phyloP scores from a whole-genome alignment of 192 early-diverging fungal species.

The Backusella parvicylindrica region DNA sequence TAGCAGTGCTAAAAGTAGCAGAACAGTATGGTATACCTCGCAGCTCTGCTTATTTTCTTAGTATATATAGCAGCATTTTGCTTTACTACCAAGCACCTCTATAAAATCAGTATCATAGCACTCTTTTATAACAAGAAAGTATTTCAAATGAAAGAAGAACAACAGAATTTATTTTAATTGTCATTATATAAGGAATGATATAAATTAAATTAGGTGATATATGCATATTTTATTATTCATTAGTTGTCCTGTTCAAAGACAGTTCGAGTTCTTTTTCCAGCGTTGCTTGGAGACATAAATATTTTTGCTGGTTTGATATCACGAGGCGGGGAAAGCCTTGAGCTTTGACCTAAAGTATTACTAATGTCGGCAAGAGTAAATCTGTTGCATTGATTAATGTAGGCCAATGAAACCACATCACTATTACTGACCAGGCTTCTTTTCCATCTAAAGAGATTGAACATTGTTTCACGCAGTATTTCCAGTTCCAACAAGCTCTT shows the following conservation, averaged over 20 bases:
- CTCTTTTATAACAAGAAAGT: background rate
- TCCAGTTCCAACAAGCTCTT: slow-evolving; percentile 1
- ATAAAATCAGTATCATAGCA: background rate
- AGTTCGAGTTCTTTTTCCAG: background rate
- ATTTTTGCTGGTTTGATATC: background rate
- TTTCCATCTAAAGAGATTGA: background rate
- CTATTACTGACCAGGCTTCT: background rate
- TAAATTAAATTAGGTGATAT: too few relatives aligned
- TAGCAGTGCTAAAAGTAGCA: background rate
- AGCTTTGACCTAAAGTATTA: background rate
- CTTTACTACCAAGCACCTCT: background rate
- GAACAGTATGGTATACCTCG: background rate
- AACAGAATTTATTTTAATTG: too few relatives aligned
- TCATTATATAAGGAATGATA: too few relatives aligned
- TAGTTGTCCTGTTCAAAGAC: too few relatives aligned
- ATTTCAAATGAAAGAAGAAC: background rate
- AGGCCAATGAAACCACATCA: background rate
- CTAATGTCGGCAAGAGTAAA: background rate
- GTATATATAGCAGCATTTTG: background rate
- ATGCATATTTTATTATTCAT: too few relatives aligned
- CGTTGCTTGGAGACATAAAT: background rate
- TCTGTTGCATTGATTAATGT: background rate
- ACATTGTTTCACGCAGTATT: background rate
- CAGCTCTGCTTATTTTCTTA: background rate
- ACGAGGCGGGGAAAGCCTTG: background rate